These are phyloP conservation scores for Sclerotinia borealis DNA, from an alignment of 2,329 filamentous ascomycete species.

Conservation along the genomic window DNA sequence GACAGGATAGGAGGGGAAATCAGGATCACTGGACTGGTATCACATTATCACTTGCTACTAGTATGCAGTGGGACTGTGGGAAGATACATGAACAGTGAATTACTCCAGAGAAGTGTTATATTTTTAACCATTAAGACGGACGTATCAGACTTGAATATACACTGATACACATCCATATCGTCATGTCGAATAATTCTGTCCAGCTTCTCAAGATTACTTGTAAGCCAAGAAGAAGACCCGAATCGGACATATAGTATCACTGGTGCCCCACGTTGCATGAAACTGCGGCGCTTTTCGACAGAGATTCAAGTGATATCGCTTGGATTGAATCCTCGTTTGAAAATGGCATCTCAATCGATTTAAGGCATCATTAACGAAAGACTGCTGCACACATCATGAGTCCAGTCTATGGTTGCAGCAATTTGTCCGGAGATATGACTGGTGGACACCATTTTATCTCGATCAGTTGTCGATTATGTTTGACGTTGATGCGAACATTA, in stretches of 20 bases:
- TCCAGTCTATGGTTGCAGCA: too few relatives aligned
- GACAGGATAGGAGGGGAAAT: too few relatives aligned
- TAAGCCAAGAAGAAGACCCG: conserved; percentile 11
- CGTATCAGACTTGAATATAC: too few relatives aligned
- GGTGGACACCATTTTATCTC: not conserved
- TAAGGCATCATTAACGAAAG: conserved; percentile 3
- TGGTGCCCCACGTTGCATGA: conserved; percentile 12
- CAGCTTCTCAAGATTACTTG: conserved; percentile 6
- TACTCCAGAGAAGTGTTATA: too few relatives aligned
- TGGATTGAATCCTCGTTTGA: not conserved
- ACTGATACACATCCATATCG: too few relatives aligned
- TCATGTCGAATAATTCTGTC: not conserved
- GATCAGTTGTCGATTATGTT: not conserved
- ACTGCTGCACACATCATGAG: conserved; percentile 10
- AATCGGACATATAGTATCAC: not conserved
- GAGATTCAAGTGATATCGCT: not conserved
- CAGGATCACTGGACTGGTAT: too few relatives aligned
- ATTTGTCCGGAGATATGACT: not conserved
- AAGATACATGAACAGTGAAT: too few relatives aligned
- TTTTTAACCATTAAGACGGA: too few relatives aligned
- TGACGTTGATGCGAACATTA: not conserved
- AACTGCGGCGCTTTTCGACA: not conserved
- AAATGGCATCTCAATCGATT: not conserved
- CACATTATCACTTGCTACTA: too few relatives aligned
- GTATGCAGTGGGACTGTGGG: too few relatives aligned